Evolutionary conservation across 1,284 basidiomycete species (phyloP), one percentile per base, ranked within the genome.

Genomic region (Ceratobasidium sp.): DNA sequence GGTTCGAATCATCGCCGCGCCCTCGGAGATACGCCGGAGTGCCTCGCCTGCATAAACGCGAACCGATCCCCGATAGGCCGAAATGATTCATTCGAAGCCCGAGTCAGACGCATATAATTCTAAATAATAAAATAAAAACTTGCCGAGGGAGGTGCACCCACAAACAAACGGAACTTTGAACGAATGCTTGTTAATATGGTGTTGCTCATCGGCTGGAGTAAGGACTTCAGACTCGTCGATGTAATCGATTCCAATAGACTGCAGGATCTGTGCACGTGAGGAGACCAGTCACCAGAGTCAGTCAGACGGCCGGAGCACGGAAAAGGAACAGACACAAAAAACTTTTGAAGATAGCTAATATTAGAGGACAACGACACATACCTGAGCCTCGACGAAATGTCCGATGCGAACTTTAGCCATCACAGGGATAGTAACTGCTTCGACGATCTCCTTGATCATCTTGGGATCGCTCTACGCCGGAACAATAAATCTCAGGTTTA

Each of bases 161-260:
- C 93, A 95, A 10, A 94, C 93, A 79, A 94, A 94, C 7, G 94
- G 94, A n/a, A 94, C 89, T 85, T 96, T 96, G 90, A 93, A 97
- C 40, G 89, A 88, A 85, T 97, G 96, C 86, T 97, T 97, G 87
- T 95, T 95, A 79, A 87, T 87, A 83, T 87, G 87, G 83, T 93
- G 89, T 83, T 95, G 92, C 76, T 96, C 94, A 84, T 97, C 98
- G 40, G 97, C 98, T 61, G 96, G 96, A 0, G 98, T 98, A 78
- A 99, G 89, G 65, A 99, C 98, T 86, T 99, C 97, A 20, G 93
- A 96, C 86, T 96, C 96, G 85, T 99, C 98, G 82, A 99, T 98
- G 86, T 99, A 99, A 87, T 99, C 97, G 71, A 98, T 94, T 12
- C 97, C 97, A 83, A 98, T 90, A 26, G 92, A 90, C 89, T 99